Evolutionary conservation across 208 protist genomes (phyloP).

Genomic region (Strigomonas galati): DNA sequence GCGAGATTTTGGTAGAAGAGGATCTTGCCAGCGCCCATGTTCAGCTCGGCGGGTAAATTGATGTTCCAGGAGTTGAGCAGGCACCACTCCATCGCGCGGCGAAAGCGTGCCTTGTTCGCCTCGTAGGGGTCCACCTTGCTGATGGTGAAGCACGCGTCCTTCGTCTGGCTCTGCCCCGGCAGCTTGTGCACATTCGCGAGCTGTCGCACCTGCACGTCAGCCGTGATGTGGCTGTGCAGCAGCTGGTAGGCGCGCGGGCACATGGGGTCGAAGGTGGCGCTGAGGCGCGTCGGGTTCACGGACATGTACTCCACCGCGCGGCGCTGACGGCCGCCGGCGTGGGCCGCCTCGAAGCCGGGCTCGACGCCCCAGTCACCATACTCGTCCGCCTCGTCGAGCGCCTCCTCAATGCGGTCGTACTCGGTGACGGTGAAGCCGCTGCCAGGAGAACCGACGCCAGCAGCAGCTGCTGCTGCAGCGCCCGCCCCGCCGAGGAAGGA

Average conservation of each 20-base stretch:
- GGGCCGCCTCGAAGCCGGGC: slow-evolving; percentile 63
- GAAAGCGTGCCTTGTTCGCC: slow-evolving; percentile 77
- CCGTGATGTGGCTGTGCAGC: slow-evolving; percentile 66
- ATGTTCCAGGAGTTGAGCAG: slow-evolving; percentile 89
- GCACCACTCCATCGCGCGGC: slow-evolving; percentile 75
- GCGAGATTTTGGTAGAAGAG: slow-evolving; percentile 81
- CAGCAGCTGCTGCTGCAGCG: not conserved
- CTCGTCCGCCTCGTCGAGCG: slow-evolving; percentile 86
- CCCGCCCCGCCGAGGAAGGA: not conserved
- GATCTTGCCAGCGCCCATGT: slow-evolving; percentile 77
- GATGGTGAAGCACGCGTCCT: slow-evolving; percentile 36
- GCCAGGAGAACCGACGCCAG: slow-evolving; percentile 7
- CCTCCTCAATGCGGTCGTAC: slow-evolving; percentile 72
- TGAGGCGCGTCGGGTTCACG: slow-evolving; percentile 53
- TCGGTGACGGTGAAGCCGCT: slow-evolving; percentile 37
- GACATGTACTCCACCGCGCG: slow-evolving; percentile 81
- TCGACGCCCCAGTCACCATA: slow-evolving; percentile 91
- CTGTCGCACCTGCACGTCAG: slow-evolving; percentile 49
- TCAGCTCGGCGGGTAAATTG: slow-evolving; percentile 85
- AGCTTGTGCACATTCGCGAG: slow-evolving; percentile 49
- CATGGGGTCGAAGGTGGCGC: slow-evolving; percentile 66
- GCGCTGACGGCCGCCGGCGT: slow-evolving; percentile 17
- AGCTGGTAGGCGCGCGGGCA: slow-evolving; percentile 79
- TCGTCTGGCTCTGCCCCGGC: slow-evolving; percentile 57
- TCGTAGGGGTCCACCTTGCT: slow-evolving; percentile 49